These are phyloP conservation scores for Marasmius fiardii DNA, from an alignment of 1,284 basidiomycete genomes.

Conservation along the genomic window DNA sequence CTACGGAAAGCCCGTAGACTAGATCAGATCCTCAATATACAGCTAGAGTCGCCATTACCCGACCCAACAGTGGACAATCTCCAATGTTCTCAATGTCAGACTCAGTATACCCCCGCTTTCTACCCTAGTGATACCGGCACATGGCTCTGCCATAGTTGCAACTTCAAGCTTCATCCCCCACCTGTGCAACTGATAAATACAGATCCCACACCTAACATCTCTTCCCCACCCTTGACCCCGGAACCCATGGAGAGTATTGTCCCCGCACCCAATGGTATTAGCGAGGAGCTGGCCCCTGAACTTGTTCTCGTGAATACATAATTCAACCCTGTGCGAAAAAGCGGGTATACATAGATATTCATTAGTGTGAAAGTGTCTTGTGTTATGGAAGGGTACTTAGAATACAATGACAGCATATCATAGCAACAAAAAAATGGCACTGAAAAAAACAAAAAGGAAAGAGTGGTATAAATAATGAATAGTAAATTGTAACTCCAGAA, in stretches of 20 bases:
- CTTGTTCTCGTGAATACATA: background rate
- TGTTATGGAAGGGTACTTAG: background rate
- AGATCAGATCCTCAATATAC: conserved; percentile 54
- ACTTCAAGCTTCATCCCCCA: conserved; percentile 22
- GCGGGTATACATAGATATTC: background rate
- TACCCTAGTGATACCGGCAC: conserved; percentile 23
- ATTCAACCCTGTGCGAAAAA: background rate
- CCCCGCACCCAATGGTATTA: background rate
- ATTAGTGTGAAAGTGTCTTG: background rate
- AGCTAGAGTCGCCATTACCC: conserved; percentile 10
- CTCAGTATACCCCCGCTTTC: conserved; percentile 38
- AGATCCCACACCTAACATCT: background rate
- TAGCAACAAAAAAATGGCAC: background rate
- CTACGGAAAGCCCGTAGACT: conserved; percentile 83
- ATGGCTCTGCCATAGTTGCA: conserved; percentile 49
- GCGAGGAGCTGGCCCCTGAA: background rate
- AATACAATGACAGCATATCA: conserved; percentile 6
- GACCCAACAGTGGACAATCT: conserved; percentile 16
- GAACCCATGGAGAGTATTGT: background rate
- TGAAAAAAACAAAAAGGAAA: background rate
- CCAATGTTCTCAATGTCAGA: conserved; percentile 31
- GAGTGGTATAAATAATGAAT: background rate
- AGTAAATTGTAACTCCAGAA: conserved; percentile 4
- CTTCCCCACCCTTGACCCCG: background rate
- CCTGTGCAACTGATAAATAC: background rate